A percentile compares a stretch with the other conserved stretches of the same genome.
Evolutionary conservation across 805 yeast genomes (phyloP).

Genomic region (Sugiyamaella lignohabitans): DNA sequence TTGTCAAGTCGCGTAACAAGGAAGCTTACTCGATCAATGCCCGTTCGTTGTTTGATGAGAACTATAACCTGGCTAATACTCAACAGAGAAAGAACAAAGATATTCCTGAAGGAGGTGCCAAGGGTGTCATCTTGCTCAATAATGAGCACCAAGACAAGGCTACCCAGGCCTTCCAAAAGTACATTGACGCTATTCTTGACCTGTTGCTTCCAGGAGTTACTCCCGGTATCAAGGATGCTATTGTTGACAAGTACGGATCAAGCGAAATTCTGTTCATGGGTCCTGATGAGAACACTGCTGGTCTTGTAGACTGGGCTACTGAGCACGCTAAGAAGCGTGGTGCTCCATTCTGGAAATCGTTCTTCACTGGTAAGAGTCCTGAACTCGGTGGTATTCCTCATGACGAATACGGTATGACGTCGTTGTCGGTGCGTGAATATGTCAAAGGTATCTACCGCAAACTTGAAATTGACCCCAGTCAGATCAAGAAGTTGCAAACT

Average conservation of each 20-base stretch:
- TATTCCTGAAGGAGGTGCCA: constrained; percentile 98
- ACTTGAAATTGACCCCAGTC: constrained; percentile 50
- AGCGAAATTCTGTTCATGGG: constrained; percentile 94
- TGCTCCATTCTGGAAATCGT: constrained; percentile 98
- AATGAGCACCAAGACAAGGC: constrained; percentile 72
- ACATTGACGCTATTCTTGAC: constrained; percentile 86
- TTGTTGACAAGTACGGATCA: constrained; percentile 75
- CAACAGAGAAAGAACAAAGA: constrained; percentile 97
- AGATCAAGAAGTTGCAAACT: constrained; percentile 79
- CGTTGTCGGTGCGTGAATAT: constrained; percentile 86
- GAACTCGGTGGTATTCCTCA: constrained; percentile 95
- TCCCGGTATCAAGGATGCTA: constrained; percentile 73
- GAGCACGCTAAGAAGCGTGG: constrained; percentile 85
- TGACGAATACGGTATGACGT: constrained; percentile 97
- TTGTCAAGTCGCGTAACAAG: constrained; percentile 76
- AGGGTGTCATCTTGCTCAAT: constrained; percentile 83
- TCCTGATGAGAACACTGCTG: constrained; percentile 99
- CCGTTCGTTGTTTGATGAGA: constrained; percentile 89
- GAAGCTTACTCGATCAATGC: constrained; percentile 84
- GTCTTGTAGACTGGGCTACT: constrained; percentile 95
- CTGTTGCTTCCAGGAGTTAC: constrained; percentile 62
- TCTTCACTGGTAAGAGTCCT: constrained; percentile 93
- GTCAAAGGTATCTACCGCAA: constrained; percentile 84
- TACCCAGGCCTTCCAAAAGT: constrained; percentile 81
- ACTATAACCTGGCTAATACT: constrained; percentile 90